These are phyloP conservation scores for Globisporangium polare DNA, from an alignment of 352 stramenopile species.

Conservation along the genomic window DNA sequence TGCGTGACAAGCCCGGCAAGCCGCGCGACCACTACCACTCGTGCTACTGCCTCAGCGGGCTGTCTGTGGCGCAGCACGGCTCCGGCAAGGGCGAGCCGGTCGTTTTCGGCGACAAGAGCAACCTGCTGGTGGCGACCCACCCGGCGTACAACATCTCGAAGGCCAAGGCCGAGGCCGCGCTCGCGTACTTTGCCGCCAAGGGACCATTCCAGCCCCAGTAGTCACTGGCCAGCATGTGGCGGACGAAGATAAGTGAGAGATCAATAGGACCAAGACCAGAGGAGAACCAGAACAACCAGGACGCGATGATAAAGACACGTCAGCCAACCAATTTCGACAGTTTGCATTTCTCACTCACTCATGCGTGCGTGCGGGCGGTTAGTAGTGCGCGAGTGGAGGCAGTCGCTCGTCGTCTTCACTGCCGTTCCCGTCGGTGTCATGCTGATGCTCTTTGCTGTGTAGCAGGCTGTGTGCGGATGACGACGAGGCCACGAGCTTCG, in stretches of 20 bases:
- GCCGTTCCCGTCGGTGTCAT: neutral
- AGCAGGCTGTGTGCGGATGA: constrained; percentile 30
- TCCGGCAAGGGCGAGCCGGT: constrained; percentile 31
- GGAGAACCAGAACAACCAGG: neutral
- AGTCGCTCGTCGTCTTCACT: constrained; percentile 29
- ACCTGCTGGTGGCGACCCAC: constrained; percentile 83
- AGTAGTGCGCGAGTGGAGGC: constrained; percentile 32
- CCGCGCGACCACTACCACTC: constrained; percentile 98
- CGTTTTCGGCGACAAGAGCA: constrained; percentile 54
- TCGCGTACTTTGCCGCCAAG: constrained; percentile 65
- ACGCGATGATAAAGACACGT: neutral
- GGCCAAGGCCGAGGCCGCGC: constrained; percentile 72
- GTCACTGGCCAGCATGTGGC: constrained; percentile 6
- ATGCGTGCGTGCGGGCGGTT: neutral
- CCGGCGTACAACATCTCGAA: constrained; percentile 91
- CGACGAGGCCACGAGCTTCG: constrained; percentile 37
- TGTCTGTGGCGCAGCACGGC: constrained; percentile 93
- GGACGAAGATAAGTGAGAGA: constrained; percentile 4
- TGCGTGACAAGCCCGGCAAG: constrained; percentile 95
- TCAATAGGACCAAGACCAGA: neutral
- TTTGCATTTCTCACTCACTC: neutral
- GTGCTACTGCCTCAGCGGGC: constrained; percentile 97
- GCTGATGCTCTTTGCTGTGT: constrained; percentile 24
- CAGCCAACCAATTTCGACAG: neutral
- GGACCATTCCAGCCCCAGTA: constrained; percentile 44